Base-by-base conservation (phyloP, 78 protist species). In the Dictyostelium firmibasis region DNA sequence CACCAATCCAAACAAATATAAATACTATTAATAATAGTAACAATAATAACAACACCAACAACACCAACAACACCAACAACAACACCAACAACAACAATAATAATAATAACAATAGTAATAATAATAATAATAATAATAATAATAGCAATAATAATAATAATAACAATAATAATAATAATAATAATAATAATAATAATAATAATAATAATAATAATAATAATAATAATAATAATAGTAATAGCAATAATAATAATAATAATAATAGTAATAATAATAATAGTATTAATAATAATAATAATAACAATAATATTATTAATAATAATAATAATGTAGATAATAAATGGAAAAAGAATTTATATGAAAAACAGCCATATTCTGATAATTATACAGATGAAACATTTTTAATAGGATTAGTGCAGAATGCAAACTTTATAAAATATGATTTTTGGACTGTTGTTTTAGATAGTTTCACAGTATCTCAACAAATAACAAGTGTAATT, bases 301-400 rank as follows among this genome's bases (percentile, higher is more conserved):
- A 53, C n/a, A 29, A 0, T 13, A 44, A 82, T n/a, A 76, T 23
- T 35, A 27, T 2, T 38, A 62, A 41, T 44, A 88, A 8, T 9
- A 76, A 23, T 41, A 18, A 36, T 16, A 35, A 74, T 11, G 27
- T 20, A 25, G 44, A 41, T 31, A 36, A 13, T 16, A 89, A 89
- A 60, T 92, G 96, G 96, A 64, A 75, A 60, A 92, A 94, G 86
- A 82, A 81, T 38, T 53, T 94, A 67, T 94, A 86, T 60, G 93
- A 94, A 57, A 81, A 67, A 41, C 97, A 94, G 74, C 47, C 93
- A 50, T 94, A 23, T 50, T 81, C 97, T n/a, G 97, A 94, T 79
- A 94, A 94, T 50, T 82, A 87, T 70, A 83, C 93, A 29, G 97
- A 94, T 50, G 93, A 86, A 64, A 82, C 97, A 41, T 94, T 94